phyloP scores from a whole-genome alignment of 306 rosid species.

The Prinsepia uniflora region DNA sequence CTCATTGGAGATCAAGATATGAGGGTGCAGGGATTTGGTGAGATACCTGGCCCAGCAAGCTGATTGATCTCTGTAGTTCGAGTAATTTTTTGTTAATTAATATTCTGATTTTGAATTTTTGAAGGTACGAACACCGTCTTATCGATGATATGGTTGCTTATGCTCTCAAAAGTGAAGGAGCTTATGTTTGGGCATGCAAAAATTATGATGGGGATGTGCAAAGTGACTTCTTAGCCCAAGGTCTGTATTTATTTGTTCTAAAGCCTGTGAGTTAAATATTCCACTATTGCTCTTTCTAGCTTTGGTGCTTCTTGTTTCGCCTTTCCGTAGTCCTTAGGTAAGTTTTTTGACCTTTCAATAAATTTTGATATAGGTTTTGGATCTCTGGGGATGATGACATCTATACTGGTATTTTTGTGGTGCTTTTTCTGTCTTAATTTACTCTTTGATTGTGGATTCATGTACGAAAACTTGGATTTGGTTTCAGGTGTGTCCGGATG shows the following conservation, averaged over 20 bases:
- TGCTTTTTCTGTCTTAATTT: constrained; percentile 18
- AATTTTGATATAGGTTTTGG: constrained; percentile 64
- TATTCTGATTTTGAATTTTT: constrained; percentile 12
- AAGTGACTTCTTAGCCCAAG: constrained; percentile 97
- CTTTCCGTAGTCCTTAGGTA: too few species aligned
- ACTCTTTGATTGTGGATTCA: background rate
- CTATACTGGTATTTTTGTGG: constrained; percentile 59
- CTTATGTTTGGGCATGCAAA: constrained; percentile 99
- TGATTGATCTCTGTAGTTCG: constrained; percentile 2
- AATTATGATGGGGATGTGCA: constrained; percentile 96
- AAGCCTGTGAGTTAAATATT: background rate
- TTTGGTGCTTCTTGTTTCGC: background rate
- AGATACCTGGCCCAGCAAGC: constrained; percentile 19
- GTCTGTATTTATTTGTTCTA: constrained; percentile 34
- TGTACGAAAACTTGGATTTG: constrained; percentile 21
- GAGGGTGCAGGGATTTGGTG: constrained; percentile 93
- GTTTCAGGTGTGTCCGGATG: constrained; percentile 83
- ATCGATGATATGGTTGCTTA: constrained; percentile 98
- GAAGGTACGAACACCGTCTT: constrained; percentile 96
- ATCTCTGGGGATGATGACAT: constrained; percentile 95
- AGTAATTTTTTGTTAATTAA: constrained; percentile 6
- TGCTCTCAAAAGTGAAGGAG: constrained; percentile 97
- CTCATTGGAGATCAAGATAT: constrained; percentile 74
- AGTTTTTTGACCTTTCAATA: constrained; percentile 20
- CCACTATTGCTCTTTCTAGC: background rate